Base-by-base conservation (phyloP, 176 grass and related monocot genomes). In the Oryza glumipatula region DNA sequence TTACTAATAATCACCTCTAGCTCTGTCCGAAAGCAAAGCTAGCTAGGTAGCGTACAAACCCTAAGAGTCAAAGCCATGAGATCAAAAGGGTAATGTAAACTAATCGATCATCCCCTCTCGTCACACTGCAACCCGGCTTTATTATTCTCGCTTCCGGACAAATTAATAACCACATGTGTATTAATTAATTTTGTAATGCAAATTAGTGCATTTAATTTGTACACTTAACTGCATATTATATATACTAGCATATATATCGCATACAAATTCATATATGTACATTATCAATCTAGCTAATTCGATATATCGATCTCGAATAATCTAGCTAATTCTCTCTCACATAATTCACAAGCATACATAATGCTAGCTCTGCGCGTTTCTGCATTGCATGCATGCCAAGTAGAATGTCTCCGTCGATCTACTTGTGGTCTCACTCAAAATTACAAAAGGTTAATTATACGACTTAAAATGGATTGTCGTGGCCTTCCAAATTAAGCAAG, bases 11-110 rank as follows among this genome's bases (percentile, higher is more conserved):
- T 8, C 54, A 58, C 19, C 16, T 58, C 52, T 4, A 35, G 33
- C 33, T 32, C 35, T 58, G 52, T 58, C 17, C 52, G 52, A 21
- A 49, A 43, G 3, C 3, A 3, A 3, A 48, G 48, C 16, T 58
- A 58, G 4, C 35, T 38, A 38, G 17, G 54, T 46, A 33, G 3
- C 24, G 35, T 26, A 22, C 36, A 52, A 51, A 9, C 60, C 49
- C 86, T 63, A 61, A 70, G 76, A 68, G 81, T 89, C 87, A 89
- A 85, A 80, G 76, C 38, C 9, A 63, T 76, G 69, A 69, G 3
- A 73, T 84, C 61, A 80, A 65, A 24, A 74, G 36, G 81, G 69
- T 88, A 88, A 88, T 44, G 45, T 81, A 73, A 84, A 83, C 11
- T 83, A 84, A 47, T 56, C 46, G 6, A 1, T 63, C 58, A 63